Base-by-base conservation (phyloP, 1,284 basidiomycete genomes). In the Meripilus lineatus region DNA sequence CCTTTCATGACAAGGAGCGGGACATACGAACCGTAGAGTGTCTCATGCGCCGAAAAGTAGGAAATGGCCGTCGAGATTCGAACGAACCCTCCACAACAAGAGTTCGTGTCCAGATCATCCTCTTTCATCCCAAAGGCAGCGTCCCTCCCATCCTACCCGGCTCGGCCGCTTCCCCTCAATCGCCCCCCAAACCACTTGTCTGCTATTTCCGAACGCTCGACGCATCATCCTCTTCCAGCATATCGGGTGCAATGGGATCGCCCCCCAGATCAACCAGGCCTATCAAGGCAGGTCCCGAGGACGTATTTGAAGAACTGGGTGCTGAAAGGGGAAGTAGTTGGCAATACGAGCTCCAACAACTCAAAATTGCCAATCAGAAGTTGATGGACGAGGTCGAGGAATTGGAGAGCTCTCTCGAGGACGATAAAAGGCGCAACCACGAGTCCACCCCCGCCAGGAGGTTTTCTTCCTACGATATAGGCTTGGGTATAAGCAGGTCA, bases 321-420 rank as follows among this genome's bases (percentile, higher is more conserved):
- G 72, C 75, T 0, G 62, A 66, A 6, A 67, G 83, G 10, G 79
- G 74, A 17, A 83, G 84, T 30, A 89, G 85, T 51, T 95, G 93
- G 92, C 91, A 93, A 65, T 94, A 92, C 58, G 91, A 93, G 66
- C 70, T 95, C 28, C 87, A 93, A 65, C 88, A 93, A 65, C 71
- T 93, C 53, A 76, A 81, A 59, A 81, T 81, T 55, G 72, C 76
- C 42, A 94, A 95, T 58, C 71, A 80, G 59, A 68, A 82, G 51
- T 56, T 94, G 42, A 66, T 67, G 44, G 85, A 89, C 48, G 88
- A 93, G 64, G 68, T 93, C 25, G 65, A 64, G 17, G 67, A 60
- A 23, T 61, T 85, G 34, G 82, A 84, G 64, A 60, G 39, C 5
- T 47, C 49, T 7, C 20, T 49, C n/a, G 44, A 50, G 6, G 45